Percentiles rank a stretch among this genome's conserved stretches.
phyloP scores from a whole-genome alignment of 352 stramenopile species.

The Phytophthora colocasiae region DNA sequence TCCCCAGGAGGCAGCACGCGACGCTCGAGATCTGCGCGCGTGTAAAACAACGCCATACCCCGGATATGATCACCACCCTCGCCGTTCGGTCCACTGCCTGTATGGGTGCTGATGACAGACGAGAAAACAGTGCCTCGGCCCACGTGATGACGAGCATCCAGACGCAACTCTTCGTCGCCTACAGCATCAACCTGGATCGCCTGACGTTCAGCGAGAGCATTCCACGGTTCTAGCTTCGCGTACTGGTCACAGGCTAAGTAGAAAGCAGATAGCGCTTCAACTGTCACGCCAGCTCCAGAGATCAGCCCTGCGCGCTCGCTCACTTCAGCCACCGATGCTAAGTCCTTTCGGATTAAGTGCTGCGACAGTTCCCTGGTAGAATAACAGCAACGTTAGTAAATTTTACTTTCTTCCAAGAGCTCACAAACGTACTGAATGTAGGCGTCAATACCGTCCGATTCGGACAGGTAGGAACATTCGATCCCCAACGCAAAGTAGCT shows the following conservation, averaged over 20 bases:
- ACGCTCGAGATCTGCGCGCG: constrained; percentile 72
- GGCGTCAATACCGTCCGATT: constrained; percentile 85
- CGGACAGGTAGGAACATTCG: constrained; percentile 86
- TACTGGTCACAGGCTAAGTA: constrained; percentile 75
- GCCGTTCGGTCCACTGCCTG: constrained; percentile 28
- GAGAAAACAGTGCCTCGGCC: constrained; percentile 70
- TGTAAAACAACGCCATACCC: constrained; percentile 85
- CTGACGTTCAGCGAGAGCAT: constrained; percentile 71
- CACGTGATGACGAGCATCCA: constrained; percentile 70
- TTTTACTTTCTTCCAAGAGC: too few species aligned
- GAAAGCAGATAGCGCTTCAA: constrained; percentile 64
- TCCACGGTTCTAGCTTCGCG: constrained; percentile 74
- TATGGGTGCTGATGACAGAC: constrained; percentile 73
- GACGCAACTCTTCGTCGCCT: constrained; percentile 60
- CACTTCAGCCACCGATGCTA: constrained; percentile 79
- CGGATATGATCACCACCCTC: constrained; percentile 66
- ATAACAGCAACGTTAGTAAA: neutral
- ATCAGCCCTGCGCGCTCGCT: constrained; percentile 74
- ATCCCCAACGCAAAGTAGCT: constrained; percentile 79
- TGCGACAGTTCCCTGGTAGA: constrained; percentile 70
- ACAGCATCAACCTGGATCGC: constrained; percentile 81
- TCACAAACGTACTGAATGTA: constrained; percentile 74
- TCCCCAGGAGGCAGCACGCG: constrained; percentile 74
- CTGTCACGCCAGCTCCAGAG: constrained; percentile 60
- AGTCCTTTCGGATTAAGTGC: constrained; percentile 83